phyloP scores from a whole-genome alignment of 768 basidiomycete species.

The Pleurotus tuoliensis region DNA sequence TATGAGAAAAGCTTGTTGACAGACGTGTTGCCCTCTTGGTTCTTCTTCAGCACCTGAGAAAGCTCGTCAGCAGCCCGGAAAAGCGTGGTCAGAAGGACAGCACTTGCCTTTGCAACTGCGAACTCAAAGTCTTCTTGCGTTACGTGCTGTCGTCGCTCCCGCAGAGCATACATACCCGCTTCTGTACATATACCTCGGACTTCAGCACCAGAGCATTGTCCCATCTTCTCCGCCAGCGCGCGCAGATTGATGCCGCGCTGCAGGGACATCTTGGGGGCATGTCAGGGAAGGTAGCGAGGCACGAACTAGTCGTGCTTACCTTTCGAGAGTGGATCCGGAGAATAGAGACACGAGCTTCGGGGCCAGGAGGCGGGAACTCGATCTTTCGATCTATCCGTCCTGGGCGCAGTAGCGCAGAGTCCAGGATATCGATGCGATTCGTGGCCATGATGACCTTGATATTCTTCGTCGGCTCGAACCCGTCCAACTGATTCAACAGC shows the following conservation, averaged over 20 bases:
- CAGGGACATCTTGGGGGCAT: conserved; percentile 77
- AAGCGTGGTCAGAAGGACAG: too few species aligned
- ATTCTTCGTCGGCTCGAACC: conserved; percentile 95
- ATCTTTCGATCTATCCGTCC: conserved; percentile 96
- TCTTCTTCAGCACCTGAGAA: too few species aligned
- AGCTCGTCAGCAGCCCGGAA: neutral
- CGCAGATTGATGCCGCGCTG: conserved; percentile 98
- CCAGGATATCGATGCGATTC: conserved; percentile 96
- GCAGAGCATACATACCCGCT: conserved; percentile 40
- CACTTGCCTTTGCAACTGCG: too few species aligned
- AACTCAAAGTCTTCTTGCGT: too few species aligned
- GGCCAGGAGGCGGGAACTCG: conserved; percentile 97
- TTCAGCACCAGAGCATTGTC: conserved; percentile 96
- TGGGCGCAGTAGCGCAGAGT: conserved; percentile 87
- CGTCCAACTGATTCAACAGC: conserved; percentile 83
- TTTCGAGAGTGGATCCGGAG: conserved; percentile 95
- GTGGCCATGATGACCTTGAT: conserved; percentile 97
- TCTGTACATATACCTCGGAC: conserved; percentile 97
- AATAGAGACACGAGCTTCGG: conserved; percentile 95
- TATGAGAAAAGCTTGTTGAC: too few species aligned
- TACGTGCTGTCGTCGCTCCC: too few species aligned
- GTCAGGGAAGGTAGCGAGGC: neutral
- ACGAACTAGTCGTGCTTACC: conserved; percentile 31
- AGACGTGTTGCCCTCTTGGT: too few species aligned
- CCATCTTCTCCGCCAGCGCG: conserved; percentile 94